Conservation (phyloP, 2,329 filamentous ascomycete genomes). For the Colletotrichum sp. region DNA sequence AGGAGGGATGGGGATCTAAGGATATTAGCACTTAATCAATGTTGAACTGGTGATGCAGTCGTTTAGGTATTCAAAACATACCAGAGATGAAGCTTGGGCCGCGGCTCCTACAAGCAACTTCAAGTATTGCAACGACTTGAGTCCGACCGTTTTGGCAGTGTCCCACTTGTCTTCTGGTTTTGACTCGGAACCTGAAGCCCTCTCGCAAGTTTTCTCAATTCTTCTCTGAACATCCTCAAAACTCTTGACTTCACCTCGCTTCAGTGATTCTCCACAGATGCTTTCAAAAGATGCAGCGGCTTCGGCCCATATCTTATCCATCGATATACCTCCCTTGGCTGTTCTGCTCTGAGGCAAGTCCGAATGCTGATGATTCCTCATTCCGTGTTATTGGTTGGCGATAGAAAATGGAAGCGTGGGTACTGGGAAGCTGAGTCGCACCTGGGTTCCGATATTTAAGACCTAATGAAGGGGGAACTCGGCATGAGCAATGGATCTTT, state of each 20-base stretch:
- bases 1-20: background rate
- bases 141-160: background rate
- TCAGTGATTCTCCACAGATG: background rate
- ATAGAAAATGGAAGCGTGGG: fast-evolving
- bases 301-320: background rate
- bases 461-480: fast-evolving
- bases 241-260: background rate
- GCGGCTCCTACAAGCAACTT: background rate
- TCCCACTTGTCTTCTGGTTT: background rate
- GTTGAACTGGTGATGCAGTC: background rate
- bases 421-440: background rate
- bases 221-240: background rate
- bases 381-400: background rate
- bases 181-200: background rate
- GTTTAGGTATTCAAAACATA: background rate
- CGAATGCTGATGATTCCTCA: background rate
- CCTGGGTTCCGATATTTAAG: background rate
- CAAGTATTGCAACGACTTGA: background rate
- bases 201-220: background rate
- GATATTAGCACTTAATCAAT: too few relatives aligned
- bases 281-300: background rate
- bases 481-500: background rate
- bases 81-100: background rate
- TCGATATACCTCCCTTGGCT: background rate
- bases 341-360: background rate